Conservation (phyloP, 306 rosid genomes). For the Sicyos baderoa region DNA sequence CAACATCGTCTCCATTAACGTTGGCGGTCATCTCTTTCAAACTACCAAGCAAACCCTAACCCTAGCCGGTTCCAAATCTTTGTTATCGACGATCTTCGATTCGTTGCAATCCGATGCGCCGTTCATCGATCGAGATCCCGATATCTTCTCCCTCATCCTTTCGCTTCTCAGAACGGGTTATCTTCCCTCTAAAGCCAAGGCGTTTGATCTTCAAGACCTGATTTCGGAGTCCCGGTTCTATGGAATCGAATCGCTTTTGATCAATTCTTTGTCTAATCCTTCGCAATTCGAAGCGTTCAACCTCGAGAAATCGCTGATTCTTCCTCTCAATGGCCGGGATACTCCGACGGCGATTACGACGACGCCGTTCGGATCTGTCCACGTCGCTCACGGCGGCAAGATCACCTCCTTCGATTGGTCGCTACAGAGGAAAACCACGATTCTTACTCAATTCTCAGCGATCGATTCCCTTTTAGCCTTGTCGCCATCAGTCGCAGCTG, state of each 20-base stretch:
- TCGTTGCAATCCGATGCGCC: slow-evolving; percentile 33
- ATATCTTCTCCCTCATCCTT: slow-evolving; percentile 64
- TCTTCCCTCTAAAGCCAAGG: slow-evolving; percentile 62
- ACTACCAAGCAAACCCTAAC: slow-evolving; percentile 78
- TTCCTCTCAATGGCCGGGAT: slow-evolving; percentile 69
- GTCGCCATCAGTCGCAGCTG: slow-evolving; percentile 55
- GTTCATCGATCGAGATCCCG: slow-evolving; percentile 85
- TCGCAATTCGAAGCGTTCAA: slow-evolving; percentile 77
- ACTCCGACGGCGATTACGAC: slow-evolving; percentile 66
- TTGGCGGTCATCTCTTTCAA: slow-evolving; percentile 77
- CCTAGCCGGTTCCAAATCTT: slow-evolving; percentile 50
- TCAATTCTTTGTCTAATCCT: slow-evolving; percentile 59
- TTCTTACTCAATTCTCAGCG: slow-evolving; percentile 70
- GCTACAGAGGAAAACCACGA: slow-evolving; percentile 58
- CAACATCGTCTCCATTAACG: slow-evolving; percentile 60
- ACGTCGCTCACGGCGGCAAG: slow-evolving; percentile 84
- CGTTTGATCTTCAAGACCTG: slow-evolving; percentile 62
- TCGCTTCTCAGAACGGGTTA: slow-evolving; percentile 87
- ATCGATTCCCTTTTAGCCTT: slow-evolving; percentile 75
- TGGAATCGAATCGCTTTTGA: slow-evolving; percentile 55
- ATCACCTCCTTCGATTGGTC: slow-evolving; percentile 93
- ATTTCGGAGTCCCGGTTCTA: slow-evolving; percentile 66
- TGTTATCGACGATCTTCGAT: slow-evolving; percentile 44
- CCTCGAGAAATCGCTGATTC: slow-evolving; percentile 49
- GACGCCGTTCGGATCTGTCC: slow-evolving; percentile 57